Evolutionary conservation across 2,329 filamentous ascomycete species (phyloP).

Genomic region (Colletotrichum sp.): DNA sequence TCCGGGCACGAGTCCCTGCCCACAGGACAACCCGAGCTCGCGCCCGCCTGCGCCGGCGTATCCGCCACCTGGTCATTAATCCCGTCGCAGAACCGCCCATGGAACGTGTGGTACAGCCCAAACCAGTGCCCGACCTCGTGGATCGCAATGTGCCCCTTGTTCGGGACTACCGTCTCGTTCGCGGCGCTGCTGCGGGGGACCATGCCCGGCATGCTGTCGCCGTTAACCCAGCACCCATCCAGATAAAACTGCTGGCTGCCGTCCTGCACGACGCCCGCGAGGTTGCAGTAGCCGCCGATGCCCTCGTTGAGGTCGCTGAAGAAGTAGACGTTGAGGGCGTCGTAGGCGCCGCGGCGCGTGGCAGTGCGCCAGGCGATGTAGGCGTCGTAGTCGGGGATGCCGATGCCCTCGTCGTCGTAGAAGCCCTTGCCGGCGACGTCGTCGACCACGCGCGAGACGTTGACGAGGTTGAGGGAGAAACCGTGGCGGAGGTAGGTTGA

Average conservation of each 20-base stretch:
- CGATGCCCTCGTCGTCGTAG: not conserved
- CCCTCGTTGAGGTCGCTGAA: slow-evolving; percentile 24
- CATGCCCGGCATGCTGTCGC: slow-evolving; percentile 42
- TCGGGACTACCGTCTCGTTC: slow-evolving; percentile 21
- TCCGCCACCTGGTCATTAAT: slow-evolving; percentile 44
- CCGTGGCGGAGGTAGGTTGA: slow-evolving; percentile 11
- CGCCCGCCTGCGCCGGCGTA: slow-evolving; percentile 41
- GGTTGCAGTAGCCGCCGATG: slow-evolving; percentile 33
- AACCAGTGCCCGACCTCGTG: slow-evolving; percentile 57
- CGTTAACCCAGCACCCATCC: slow-evolving; percentile 45
- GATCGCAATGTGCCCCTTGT: slow-evolving; percentile 30
- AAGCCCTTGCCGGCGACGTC: slow-evolving; percentile 7
- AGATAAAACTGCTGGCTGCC: slow-evolving; percentile 38
- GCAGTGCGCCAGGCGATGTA: slow-evolving; percentile 22
- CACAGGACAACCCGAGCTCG: slow-evolving; percentile 40
- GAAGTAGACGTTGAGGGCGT: slow-evolving; percentile 50
- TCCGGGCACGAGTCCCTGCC: slow-evolving; percentile 39
- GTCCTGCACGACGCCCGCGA: slow-evolving; percentile 38
- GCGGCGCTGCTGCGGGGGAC: slow-evolving; percentile 30
- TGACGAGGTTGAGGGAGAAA: slow-evolving; percentile 10
- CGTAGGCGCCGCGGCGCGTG: slow-evolving; percentile 51
- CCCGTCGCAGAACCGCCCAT: slow-evolving; percentile 38
- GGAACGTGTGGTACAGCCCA: slow-evolving; percentile 52
- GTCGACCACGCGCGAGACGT: slow-evolving; percentile 15
- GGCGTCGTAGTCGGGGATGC: slow-evolving; percentile 6